These are phyloP conservation scores for Thamnidium elegans DNA, from an alignment of 192 early-diverging fungal genomes.

Conservation along the genomic window DNA sequence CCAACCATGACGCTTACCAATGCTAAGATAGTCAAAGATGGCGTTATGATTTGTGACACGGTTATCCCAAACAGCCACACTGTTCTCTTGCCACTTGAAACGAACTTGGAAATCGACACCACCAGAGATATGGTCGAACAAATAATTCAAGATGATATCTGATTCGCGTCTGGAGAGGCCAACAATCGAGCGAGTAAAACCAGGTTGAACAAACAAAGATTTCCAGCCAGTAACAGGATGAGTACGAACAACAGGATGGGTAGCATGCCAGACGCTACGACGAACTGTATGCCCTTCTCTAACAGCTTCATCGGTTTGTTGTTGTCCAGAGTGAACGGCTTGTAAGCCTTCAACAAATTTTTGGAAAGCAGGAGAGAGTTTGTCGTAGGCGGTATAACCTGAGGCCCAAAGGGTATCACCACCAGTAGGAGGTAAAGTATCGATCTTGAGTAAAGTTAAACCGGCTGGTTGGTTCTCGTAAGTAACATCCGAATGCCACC, in stretches of 20 bases:
- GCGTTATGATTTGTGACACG: constrained; percentile 53
- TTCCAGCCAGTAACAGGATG: constrained; percentile 73
- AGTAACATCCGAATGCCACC: constrained; percentile 36
- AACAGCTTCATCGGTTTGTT: constrained; percentile 15
- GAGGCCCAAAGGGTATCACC: constrained; percentile 35
- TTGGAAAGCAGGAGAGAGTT: constrained; percentile 20
- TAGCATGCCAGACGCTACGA: constrained; percentile 34
- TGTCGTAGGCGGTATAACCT: constrained; percentile 32
- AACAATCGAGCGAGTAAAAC: constrained; percentile 59
- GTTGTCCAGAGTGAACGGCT: constrained; percentile 35
- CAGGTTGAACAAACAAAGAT: constrained; percentile 60
- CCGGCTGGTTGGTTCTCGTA: constrained; percentile 34
- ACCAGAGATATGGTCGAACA: constrained; percentile 51
- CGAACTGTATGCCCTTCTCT: constrained; percentile 9
- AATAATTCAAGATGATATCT: constrained; percentile 53
- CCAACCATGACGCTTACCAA: constrained; percentile 27
- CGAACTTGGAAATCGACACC: constrained; percentile 54
- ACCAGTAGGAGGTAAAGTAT: constrained; percentile 28
- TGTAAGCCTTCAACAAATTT: constrained; percentile 33
- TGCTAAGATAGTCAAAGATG: constrained; percentile 23
- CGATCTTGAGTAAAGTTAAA: constrained; percentile 32
- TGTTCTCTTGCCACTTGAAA: constrained; percentile 56
- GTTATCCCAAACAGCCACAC: constrained; percentile 70
- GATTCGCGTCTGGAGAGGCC: constrained; percentile 49
- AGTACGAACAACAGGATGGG: constrained; percentile 54